Conservation (phyloP, 257 asterid species). For the Nicotiana tomentosiformis region DNA sequence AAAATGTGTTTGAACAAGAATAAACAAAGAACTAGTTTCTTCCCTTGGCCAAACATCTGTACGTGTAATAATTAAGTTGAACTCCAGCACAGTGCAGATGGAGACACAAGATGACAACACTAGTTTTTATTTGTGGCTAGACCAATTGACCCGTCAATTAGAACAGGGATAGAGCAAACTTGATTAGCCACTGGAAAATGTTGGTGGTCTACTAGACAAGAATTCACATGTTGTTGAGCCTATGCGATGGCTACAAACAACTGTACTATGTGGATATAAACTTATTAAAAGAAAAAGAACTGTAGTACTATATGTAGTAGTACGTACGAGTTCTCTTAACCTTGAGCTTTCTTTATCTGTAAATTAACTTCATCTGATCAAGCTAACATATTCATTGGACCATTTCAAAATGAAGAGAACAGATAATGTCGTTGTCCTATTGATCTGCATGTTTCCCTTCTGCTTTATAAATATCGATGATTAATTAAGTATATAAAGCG, state of each 20-base stretch:
- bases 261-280: slow-evolving; percentile 14
- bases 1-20: neutral
- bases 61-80: no score
- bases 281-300: neutral
- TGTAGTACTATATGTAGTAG: neutral
- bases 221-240: slow-evolving; percentile 19
- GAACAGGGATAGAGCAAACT: slow-evolving; percentile 1
- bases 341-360: no score
- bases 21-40: neutral
- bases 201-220: slow-evolving; percentile 35
- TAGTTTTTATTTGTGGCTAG: neutral
- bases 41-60: neutral
- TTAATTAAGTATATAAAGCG: no score
- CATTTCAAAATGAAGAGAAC: neutral
- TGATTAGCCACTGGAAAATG: slow-evolving; percentile 27
- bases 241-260: neutral
- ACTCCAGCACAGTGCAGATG: neutral
- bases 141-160: neutral
- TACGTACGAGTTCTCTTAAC: no score
- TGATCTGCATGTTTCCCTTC: neutral
- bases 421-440: neutral
- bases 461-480: neutral
- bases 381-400: neutral
- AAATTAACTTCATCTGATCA: no score
- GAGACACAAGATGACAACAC: neutral